Base-by-base conservation (phyloP, 2,329 filamentous ascomycete genomes). In the Colletotrichum coccodes region DNA sequence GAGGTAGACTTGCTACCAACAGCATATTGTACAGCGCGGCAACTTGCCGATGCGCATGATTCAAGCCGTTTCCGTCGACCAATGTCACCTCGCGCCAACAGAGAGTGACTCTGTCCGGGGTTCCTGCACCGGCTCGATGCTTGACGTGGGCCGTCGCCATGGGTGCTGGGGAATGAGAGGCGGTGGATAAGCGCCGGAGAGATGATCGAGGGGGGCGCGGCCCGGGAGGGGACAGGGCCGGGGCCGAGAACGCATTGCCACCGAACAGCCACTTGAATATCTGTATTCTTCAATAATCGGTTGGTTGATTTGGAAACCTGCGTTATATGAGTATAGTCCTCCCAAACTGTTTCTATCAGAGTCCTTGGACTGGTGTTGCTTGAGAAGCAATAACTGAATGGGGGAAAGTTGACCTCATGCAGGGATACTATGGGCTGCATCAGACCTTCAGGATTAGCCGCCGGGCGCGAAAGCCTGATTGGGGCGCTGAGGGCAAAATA, bases 181-280 rank as follows among this genome's bases (percentile, higher is more conserved):
- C 30, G 30, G 16, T 54, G 26, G 66, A 49, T 69, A 69, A 66
- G 66, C 61, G 66, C 66, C 56, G 38, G 36, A 52, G 40, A 28
- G 66, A 56, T 44, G 54, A 34, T 66, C 61, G 61, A 64, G 60
- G 40, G n/a, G 58, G 62, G 28, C 61, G 65, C 66, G 66, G 66
- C 32, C 61, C 56, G 56, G 49, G 42, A 14, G 65, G 66, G 38
- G 56, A 47, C 26, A 23, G 21, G 56, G 32, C 60, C 14, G 38
- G 46, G 54, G 30, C 60, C 34, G 53, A 53, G 36, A 46, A 58
- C 28, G 30, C 54, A 16, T 63, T 44, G 30, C 44, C 30, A 34
- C 34, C 42, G 47, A 46, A 54, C 56, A 46, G 54, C n/a, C 60
- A 23, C 47, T 59, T 36, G 11, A 44, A 34, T 28, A 5, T 7